phyloP scores from a whole-genome alignment of 768 basidiomycete species.

The Hygrophorus pudorinus region DNA sequence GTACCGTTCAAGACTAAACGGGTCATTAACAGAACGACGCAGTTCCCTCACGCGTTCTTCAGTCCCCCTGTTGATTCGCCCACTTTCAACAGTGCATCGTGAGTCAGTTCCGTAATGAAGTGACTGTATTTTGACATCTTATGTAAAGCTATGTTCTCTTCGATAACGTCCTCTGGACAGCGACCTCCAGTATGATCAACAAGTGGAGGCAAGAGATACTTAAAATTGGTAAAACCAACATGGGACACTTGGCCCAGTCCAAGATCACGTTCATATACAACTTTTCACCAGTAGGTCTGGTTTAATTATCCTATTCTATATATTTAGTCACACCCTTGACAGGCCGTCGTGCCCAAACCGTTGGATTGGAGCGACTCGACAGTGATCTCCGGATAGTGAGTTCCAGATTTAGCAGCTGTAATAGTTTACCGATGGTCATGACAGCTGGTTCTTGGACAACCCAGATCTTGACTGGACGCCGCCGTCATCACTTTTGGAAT shows the following conservation, averaged over 20 bases:
- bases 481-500: slow-evolving; percentile 36
- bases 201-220: slow-evolving; percentile 48
- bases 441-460: slow-evolving; percentile 58
- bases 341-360: slow-evolving; percentile 57
- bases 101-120: slow-evolving; percentile 15
- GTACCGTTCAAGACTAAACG: background rate
- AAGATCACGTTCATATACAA: slow-evolving; percentile 60
- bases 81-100: slow-evolving; percentile 52
- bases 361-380: slow-evolving; percentile 58
- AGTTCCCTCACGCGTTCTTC: slow-evolving; percentile 58
- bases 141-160: slow-evolving; percentile 44
- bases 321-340: slow-evolving; percentile 6
- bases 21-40: slow-evolving; percentile 29
- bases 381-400: slow-evolving; percentile 46
- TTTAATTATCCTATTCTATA: background rate
- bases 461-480: slow-evolving; percentile 51
- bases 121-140: background rate
- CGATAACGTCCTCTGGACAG: slow-evolving; percentile 56
- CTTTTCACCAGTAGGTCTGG: slow-evolving; percentile 40
- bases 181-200: slow-evolving; percentile 57
- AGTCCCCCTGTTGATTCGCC: slow-evolving; percentile 54
- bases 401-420: too few species aligned
- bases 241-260: slow-evolving; percentile 48
- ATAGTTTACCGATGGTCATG: slow-evolving; percentile 2
- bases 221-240: slow-evolving; percentile 40